Percentiles rank a stretch among this genome's conserved stretches.
Conservation (phyloP, 495 filamentous ascomycete species). For the Niebla homalea region DNA sequence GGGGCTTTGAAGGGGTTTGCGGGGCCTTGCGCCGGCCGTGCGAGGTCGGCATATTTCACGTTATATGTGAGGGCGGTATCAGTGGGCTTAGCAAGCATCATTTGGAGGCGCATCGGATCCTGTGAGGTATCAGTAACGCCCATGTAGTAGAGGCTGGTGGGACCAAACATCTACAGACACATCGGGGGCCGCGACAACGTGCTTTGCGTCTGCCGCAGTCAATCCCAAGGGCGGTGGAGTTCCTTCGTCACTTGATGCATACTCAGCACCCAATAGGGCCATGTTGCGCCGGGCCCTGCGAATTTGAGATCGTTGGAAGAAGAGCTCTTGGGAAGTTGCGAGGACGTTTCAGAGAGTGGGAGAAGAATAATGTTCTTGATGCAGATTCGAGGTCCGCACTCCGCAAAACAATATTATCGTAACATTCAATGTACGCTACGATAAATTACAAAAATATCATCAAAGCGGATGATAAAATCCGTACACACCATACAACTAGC, state of each 20-base stretch:
- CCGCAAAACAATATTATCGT: too few relatives aligned
- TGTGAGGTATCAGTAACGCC: conserved; percentile 22
- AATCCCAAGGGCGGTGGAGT: conserved; percentile 12
- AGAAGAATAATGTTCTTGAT: too few relatives aligned
- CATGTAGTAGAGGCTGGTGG: conserved; percentile 7
- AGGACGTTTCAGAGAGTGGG: too few relatives aligned
- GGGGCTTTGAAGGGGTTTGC: conserved; percentile 64
- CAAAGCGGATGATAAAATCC: too few relatives aligned
- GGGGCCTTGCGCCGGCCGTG: conserved; percentile 56
- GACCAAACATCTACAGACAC: conserved; percentile 53
- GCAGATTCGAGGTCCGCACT: too few relatives aligned
- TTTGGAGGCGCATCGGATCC: conserved; percentile 43
- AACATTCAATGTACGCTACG: too few relatives aligned
- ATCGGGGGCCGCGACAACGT: conserved; percentile 41
- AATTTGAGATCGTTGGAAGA: not conserved
- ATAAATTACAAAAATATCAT: too few relatives aligned
- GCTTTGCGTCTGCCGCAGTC: conserved; percentile 21
- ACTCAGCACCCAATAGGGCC: conserved; percentile 35
- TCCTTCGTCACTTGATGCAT: conserved; percentile 43
- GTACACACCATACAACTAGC: too few relatives aligned
- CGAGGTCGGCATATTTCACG: conserved; percentile 60
- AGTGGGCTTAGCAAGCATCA: conserved; percentile 43
- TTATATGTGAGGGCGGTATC: conserved; percentile 43
- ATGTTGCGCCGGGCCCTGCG: conserved; percentile 19
- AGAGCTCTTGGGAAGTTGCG: too few relatives aligned